Evolutionary conservation across 2,329 filamentous ascomycete species (phyloP).

Genomic region (Scedosporium apiospermum): DNA sequence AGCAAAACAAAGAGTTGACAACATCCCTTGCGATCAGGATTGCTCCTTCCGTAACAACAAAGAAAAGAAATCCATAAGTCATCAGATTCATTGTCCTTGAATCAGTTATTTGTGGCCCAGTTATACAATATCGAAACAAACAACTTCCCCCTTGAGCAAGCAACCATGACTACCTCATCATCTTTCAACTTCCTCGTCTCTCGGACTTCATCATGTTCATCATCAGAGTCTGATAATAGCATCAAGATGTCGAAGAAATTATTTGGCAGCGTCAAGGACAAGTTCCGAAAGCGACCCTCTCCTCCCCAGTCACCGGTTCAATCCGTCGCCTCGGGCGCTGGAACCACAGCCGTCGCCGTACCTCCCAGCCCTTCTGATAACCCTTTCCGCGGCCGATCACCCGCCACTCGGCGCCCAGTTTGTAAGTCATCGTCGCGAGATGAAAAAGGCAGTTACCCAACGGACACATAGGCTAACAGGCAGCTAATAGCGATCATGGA

Average conservation of each 20-base stretch:
- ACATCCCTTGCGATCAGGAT: too few relatives aligned
- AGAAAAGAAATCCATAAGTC: too few relatives aligned
- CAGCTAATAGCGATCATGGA: not conserved
- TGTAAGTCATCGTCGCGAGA: constrained; percentile 9
- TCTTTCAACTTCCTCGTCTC: not conserved
- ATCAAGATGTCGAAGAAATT: constrained; percentile 13
- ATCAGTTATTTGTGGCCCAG: not conserved
- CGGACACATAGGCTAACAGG: not conserved
- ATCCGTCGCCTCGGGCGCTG: constrained; percentile 6
- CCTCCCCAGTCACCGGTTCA: constrained; percentile 6
- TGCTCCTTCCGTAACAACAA: too few relatives aligned
- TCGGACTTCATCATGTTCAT: not conserved
- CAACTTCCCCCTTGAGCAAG: not conserved
- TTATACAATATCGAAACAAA: too few relatives aligned
- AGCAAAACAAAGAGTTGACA: too few relatives aligned
- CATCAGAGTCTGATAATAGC: not conserved
- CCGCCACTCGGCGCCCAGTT: constrained; percentile 9
- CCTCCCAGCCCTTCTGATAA: constrained; percentile 5
- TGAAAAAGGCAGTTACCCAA: not conserved
- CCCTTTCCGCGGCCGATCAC: constrained; percentile 12
- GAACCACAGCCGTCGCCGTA: not conserved
- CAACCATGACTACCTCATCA: not conserved
- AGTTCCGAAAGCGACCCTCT: constrained; percentile 17
- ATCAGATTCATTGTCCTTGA: not conserved
- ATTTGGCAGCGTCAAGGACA: constrained; percentile 23